phyloP scores from a whole-genome alignment of 805 yeast species.

The Saccharomycopsis javanensis region DNA sequence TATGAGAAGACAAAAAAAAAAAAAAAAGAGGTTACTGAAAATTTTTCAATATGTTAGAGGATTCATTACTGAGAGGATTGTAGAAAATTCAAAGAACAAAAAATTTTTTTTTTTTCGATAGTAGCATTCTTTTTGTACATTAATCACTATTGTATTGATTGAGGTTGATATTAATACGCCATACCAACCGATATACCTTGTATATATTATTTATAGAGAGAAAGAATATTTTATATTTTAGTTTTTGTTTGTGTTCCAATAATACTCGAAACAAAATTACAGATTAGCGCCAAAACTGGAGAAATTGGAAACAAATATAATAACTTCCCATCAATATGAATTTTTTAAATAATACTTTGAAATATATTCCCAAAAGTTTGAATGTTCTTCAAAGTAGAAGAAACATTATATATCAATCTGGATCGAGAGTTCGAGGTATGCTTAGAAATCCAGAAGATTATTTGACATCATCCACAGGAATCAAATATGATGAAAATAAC shows the following conservation, averaged over 20 bases:
- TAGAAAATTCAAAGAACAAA: slow-evolving; percentile 31
- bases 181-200: too few species aligned
- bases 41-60: slow-evolving; percentile 63
- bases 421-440: slow-evolving; percentile 57
- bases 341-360: neutral
- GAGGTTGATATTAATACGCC: too few species aligned
- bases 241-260: too few species aligned
- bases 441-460: slow-evolving; percentile 60
- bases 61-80: slow-evolving; percentile 58
- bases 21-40: slow-evolving; percentile 58
- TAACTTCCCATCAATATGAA: neutral
- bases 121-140: too few species aligned
- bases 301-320: neutral
- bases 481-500: slow-evolving; percentile 38
- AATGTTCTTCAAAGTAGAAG: slow-evolving; percentile 4
- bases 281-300: neutral
- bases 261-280: neutral
- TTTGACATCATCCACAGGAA: slow-evolving; percentile 21
- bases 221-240: too few species aligned
- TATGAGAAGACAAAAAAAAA: slow-evolving; percentile 38
- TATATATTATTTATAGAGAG: too few species aligned
- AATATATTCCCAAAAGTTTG: neutral
- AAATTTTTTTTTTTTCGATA: neutral
- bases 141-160: too few species aligned
- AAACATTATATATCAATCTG: slow-evolving; percentile 26